Base-by-base conservation (phyloP, 768 basidiomycete species). In the Lactarius indigo region DNA sequence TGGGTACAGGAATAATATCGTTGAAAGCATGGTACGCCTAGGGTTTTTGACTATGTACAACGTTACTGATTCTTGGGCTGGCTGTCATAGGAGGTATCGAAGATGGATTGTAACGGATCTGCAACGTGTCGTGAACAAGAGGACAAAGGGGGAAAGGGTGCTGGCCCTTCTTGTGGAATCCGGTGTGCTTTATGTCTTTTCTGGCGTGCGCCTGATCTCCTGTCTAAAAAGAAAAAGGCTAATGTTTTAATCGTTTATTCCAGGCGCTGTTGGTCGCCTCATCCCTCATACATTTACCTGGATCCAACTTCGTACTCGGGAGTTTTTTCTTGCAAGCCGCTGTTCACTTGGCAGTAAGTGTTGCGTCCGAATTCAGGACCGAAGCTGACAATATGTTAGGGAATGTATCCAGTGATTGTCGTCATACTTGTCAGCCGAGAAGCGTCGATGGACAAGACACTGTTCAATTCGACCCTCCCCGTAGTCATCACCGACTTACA, bases 361-460 rank as follows among this genome's bases (percentile, higher is more conserved):
- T 20, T 20, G 5, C 9, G 10, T n/a, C 30, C 9, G 5, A 23
- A 56, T 20, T 31, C 12, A 15, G 55, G 20, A 10, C 30, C 17
- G 17, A 10, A 30, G n/a, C 10, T 33, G 13, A 56, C 55, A 33
- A 18, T 3, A 20, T 20, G 8, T n/a, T 15, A 58, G 57, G 57
- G 57, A 39, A 33, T 58, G 5, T 58, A 58, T 7, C 57, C 57
- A 5, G 13, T 28, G 13, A n/a, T 37, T 33, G 37, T 58, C 12
- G 26, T 58, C 33, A 37, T 58, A 37, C 37, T 58, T 2, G 57
- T 58, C 23, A 39, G 10, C 23, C 35, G 23, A 39, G 57, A 58
- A 58, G 23, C 35, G 6, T 58, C 57, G n/a, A 58, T 58, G 35
- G 57, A 58, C 35, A 58, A 58, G 35, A 39, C 57, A 8, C 18